Conservation (phyloP, 2,329 filamentous ascomycete genomes). For the Lasiodiplodia sp. region DNA sequence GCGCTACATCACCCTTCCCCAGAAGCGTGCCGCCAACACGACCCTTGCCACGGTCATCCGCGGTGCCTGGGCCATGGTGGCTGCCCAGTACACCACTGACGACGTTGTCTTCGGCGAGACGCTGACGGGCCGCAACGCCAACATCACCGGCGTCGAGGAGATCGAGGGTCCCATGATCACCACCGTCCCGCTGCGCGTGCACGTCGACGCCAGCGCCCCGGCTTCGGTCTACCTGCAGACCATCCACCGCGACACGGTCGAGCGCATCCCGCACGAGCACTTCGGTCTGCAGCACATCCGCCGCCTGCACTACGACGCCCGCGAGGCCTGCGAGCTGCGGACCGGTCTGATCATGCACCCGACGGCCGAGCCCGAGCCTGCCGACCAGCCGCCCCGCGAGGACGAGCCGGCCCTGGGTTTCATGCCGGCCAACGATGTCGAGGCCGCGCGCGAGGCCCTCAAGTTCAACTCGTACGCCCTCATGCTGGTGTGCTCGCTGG, state of each 20-base stretch:
- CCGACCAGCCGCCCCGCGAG: constrained; percentile 30
- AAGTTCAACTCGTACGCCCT: constrained; percentile 66
- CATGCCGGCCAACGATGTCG: constrained; percentile 60
- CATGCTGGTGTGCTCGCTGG: constrained; percentile 70
- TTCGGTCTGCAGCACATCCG: constrained; percentile 68
- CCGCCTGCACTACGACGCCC: constrained; percentile 52
- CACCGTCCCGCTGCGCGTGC: constrained; percentile 74
- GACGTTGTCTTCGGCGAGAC: constrained; percentile 81
- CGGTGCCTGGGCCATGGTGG: constrained; percentile 73
- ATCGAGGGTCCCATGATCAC: constrained; percentile 82
- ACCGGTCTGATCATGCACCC: constrained; percentile 49
- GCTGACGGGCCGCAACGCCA: constrained; percentile 78
- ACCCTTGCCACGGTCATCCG: constrained; percentile 70
- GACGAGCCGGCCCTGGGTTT: constrained; percentile 60
- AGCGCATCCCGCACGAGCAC: constrained; percentile 70
- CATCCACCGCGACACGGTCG: constrained; percentile 63
- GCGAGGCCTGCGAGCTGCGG: constrained; percentile 58
- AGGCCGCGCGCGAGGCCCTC: constrained; percentile 66
- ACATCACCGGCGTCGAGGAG: constrained; percentile 72
- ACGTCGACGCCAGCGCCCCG: constrained; percentile 51
- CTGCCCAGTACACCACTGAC: constrained; percentile 62
- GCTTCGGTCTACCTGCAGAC: constrained; percentile 62
- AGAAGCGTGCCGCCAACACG: constrained; percentile 48
- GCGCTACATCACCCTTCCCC: neutral
- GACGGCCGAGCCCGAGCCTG: neutral